Base-by-base conservation (phyloP, 495 filamentous ascomycete genomes). In the Aspergillus hancockii region DNA sequence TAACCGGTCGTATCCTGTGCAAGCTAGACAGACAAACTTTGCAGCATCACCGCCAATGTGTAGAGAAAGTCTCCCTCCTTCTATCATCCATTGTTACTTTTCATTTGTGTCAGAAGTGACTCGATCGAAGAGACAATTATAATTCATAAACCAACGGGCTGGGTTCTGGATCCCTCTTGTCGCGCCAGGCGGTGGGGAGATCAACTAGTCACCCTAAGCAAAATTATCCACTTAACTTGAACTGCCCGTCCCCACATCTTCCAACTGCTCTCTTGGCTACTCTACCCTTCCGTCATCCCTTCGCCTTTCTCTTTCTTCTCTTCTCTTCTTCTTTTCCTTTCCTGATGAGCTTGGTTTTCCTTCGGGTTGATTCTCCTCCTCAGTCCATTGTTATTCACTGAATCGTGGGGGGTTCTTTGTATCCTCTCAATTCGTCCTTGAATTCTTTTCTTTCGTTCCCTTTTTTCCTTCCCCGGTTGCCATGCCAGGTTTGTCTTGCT, bases 401-500 rank as follows among this genome's bases (percentile, higher is more conserved):
- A 41, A 41, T 18, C 16, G 38, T n/a, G 12, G n/a, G 38, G 38
- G 14, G 3, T 3, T 7, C 38, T 41, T 2, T 8, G 14, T 41
- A 10, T 8, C 31, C 31, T 36, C 8, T 18, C 60, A 32, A 40
- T 50, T 51, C 46, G 12, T 45, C 32, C 46, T 52, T 46, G 9
- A 22, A 34, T 34, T 51, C 31, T 32, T 52, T 45, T 22, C 25
- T 38, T 25, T 41, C 45, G 38, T 52, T 51, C 30, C 19, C 13
- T 30, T 18, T 10, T 43, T 38, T 8, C 55, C 54, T 43, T 38
- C 8, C 55, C 54, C 19, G 51, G 52, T 51, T 31, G 71, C 69
- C 60, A 74, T 75, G 73, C 61, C 53, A 64, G 63, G 58, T 51
- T 65, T 55, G 61, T 61, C 57, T 55, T 63, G 65, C 61, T 50